Conservation (phyloP, 306 rosid species). For the Rosa lucieae region DNA sequence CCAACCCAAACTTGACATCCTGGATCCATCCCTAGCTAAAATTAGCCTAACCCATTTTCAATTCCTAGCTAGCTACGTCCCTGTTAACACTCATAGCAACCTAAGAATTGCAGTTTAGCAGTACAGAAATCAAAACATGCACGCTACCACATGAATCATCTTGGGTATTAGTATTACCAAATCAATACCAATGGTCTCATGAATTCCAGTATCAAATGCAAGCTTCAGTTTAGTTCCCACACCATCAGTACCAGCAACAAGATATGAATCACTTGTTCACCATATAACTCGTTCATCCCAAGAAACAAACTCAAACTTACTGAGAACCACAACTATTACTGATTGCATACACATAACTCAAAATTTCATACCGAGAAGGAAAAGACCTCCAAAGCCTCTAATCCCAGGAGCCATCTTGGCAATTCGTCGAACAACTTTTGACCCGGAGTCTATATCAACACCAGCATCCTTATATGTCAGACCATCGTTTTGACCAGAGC, state of each 20-base stretch:
- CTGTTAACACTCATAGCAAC: conserved; percentile 89
- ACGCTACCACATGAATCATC: background rate
- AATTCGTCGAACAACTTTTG: conserved; percentile 82
- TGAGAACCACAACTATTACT: background rate
- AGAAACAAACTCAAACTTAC: conserved; percentile 7
- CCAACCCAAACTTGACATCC: too few species aligned
- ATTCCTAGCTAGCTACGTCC: too few species aligned
- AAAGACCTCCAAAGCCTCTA: conserved; percentile 93
- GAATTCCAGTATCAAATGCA: conserved; percentile 89
- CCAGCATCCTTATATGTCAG: conserved; percentile 89
- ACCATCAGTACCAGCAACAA: conserved; percentile 93
- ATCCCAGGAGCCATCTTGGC: conserved; percentile 92
- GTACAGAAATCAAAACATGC: conserved; percentile 3
- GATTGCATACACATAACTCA: background rate
- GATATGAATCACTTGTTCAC: conserved; percentile 71
- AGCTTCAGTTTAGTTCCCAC: conserved; percentile 91
- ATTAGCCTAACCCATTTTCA: too few species aligned
- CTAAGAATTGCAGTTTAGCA: conserved; percentile 32
- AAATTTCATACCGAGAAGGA: conserved; percentile 60
- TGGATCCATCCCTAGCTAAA: too few species aligned
- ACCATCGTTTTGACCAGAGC: conserved; percentile 27
- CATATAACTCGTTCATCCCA: conserved; percentile 3
- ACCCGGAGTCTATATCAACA: conserved; percentile 88
- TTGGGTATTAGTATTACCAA: conserved; percentile 48
- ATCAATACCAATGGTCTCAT: conserved; percentile 93